These are phyloP conservation scores for Actinidia polygama DNA, from an alignment of 179 eudicot species.

Conservation along the genomic window DNA sequence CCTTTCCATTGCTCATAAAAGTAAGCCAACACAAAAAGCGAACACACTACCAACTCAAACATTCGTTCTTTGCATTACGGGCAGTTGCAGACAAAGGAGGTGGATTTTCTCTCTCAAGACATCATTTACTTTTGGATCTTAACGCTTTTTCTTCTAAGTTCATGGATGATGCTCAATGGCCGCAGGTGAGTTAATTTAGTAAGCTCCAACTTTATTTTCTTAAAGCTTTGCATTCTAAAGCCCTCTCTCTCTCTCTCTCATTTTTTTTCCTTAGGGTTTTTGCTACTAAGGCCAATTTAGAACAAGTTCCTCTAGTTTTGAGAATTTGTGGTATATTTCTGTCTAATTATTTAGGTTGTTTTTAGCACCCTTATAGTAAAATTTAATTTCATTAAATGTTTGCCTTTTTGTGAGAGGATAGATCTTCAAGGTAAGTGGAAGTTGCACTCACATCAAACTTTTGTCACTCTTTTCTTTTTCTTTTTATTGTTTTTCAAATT, in stretches of 20 bases:
- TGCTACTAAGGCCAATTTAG: constrained; percentile 14
- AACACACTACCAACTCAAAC: constrained; percentile 19
- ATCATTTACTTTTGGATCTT: constrained; percentile 23
- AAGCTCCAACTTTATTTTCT: neutral
- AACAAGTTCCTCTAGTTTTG: constrained; percentile 11
- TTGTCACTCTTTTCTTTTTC: neutral
- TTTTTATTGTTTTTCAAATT: neutral
- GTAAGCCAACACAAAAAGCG: constrained; percentile 18
- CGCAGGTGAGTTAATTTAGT: constrained; percentile 26
- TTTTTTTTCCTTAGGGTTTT: neutral
- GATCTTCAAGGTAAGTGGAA: constrained; percentile 10
- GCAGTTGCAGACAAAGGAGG: constrained; percentile 23
- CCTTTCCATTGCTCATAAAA: neutral
- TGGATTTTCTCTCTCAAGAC: constrained; percentile 15
- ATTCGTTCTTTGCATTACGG: constrained; percentile 20
- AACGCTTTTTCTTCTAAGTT: constrained; percentile 18
- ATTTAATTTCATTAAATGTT: neutral
- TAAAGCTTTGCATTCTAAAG: neutral
- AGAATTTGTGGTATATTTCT: neutral
- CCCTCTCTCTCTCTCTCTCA: neutral
- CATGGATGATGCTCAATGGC: constrained; percentile 38
- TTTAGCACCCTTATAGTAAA: neutral
- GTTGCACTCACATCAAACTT: neutral
- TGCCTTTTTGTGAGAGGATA: neutral
- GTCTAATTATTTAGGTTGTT: neutral